Percentiles rank a stretch among this genome's conserved stretches.
Conservation (phyloP, 2,329 filamentous ascomycete species). For the Trichoderma gracile region DNA sequence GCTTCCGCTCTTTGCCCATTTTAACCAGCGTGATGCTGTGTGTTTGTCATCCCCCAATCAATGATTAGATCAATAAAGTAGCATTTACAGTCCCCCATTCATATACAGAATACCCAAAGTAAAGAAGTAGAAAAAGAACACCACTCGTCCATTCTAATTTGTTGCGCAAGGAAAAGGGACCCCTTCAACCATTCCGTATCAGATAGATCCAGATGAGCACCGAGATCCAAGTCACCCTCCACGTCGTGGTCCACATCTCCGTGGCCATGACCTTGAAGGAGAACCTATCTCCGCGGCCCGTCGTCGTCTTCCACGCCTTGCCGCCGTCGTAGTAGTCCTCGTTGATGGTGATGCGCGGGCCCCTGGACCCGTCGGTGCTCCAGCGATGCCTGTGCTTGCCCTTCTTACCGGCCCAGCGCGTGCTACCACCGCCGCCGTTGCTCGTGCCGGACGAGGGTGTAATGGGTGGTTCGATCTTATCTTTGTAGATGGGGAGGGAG, state of each 20-base stretch:
- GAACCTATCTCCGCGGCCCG: slow-evolving; percentile 32
- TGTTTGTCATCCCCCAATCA: too few species aligned
- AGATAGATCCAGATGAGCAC: slow-evolving; percentile 67
- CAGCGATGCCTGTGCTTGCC: slow-evolving; percentile 38
- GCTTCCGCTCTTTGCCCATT: background rate
- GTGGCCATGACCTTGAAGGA: slow-evolving; percentile 50
- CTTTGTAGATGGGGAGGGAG: slow-evolving; percentile 50
- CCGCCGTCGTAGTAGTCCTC: slow-evolving; percentile 49
- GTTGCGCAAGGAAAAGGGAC: background rate
- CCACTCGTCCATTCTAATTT: background rate
- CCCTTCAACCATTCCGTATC: slow-evolving; percentile 58
- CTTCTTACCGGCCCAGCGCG: slow-evolving; percentile 34
- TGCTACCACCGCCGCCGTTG: slow-evolving; percentile 30
- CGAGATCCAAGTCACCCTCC: slow-evolving; percentile 64
- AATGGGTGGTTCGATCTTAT: slow-evolving; percentile 51
- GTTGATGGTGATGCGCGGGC: slow-evolving; percentile 57
- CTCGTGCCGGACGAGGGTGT: slow-evolving; percentile 24
- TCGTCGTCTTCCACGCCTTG: slow-evolving; percentile 38
- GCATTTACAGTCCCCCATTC: background rate
- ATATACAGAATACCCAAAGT: slow-evolving; percentile 11
- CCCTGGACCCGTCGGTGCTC: slow-evolving; percentile 43
- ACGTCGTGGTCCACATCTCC: slow-evolving; percentile 63
- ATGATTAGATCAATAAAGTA: slow-evolving; percentile 4
- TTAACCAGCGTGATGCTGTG: background rate
- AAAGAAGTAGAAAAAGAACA: background rate